Evolutionary conservation across 2,329 filamentous ascomycete genomes (phyloP), one percentile per base, ranked within the genome.

Genomic region (Penicillium sp.): DNA sequence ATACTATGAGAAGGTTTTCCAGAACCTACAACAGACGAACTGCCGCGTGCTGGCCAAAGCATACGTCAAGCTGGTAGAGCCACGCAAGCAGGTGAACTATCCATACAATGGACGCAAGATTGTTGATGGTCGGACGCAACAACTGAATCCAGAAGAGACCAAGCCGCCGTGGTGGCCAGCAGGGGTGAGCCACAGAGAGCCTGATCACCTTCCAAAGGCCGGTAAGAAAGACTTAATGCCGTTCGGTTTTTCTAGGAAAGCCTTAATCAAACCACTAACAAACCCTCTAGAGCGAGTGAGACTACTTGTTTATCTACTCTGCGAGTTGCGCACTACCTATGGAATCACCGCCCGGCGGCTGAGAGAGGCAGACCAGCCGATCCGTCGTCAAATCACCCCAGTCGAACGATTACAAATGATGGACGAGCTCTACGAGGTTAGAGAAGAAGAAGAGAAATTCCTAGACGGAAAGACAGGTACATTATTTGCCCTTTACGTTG

Each of bases 381-480:
- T 77, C 26, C 68, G 69, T 23, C 72, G 73, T 29, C 70, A 74
- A 53, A 74, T 77, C 23, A 64, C 65, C 53, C 74, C 74, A 5
- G 57, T 60, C 11, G 72, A 74, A 47, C 68, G 74, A 13, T 57
- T 73, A 35, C 64, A 69, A 13, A 69, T 78, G 25, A 55, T 78
- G 31, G 75, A 77, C 42, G 76, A 78, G 61, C 71, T 77, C 21
- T 77, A 75, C 59, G 67, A 68, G 23, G 73, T 77, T 19, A 68
- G 75, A 42, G 68, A 71, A 42, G 69, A 70, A 61, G 75, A 78
- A 59, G 75, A 77, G 50, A 65, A 71, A 8, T 76, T 71, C 46
- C 51, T 73, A 19, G 67, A 73, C 11, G 74, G 74, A 21, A 65
- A 73, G 52, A 72, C 73, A 43, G 73, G 76, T 77, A 68, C 44